phyloP scores from a whole-genome alignment of 345 rosid species.

The Heritiera fomes region DNA sequence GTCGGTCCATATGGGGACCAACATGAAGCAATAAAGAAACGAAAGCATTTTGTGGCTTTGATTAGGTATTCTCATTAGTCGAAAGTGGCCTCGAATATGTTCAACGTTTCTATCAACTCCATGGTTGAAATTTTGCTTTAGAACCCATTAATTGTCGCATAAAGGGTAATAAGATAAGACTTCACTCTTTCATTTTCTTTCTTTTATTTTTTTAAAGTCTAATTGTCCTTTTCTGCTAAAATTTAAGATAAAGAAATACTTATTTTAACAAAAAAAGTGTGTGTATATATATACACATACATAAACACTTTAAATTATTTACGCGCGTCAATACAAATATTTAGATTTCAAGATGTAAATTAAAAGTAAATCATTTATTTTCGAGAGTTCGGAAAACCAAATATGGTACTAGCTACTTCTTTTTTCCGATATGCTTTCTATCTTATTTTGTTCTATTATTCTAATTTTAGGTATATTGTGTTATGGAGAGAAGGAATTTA shows the following conservation, averaged over 20 bases:
- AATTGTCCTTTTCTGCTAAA: background rate
- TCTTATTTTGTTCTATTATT: too few relatives aligned
- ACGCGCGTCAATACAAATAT: too few relatives aligned
- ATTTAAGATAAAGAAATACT: background rate
- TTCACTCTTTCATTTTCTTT: constrained; percentile 24
- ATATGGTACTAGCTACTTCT: too few relatives aligned
- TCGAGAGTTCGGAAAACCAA: too few relatives aligned
- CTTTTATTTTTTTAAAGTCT: background rate
- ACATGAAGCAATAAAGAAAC: constrained; percentile 6
- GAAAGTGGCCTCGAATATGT: constrained; percentile 28
- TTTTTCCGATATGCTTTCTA: too few relatives aligned
- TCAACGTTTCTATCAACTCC: constrained; percentile 32
- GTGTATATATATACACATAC: too few relatives aligned
- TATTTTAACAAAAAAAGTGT: background rate
- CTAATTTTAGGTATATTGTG: too few relatives aligned
- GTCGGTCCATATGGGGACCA: constrained; percentile 32
- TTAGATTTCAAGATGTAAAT: too few relatives aligned
- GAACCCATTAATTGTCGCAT: constrained; percentile 35
- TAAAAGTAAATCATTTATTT: too few relatives aligned
- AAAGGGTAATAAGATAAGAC: constrained; percentile 38
- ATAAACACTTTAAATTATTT: too few relatives aligned
- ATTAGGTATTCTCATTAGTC: background rate
- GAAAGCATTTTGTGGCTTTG: constrained; percentile 3
- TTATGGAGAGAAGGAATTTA: too few relatives aligned
- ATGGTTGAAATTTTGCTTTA: constrained; percentile 25